phyloP scores from a whole-genome alignment of 441 rosid species.

The Adansonia madagascariensis region DNA sequence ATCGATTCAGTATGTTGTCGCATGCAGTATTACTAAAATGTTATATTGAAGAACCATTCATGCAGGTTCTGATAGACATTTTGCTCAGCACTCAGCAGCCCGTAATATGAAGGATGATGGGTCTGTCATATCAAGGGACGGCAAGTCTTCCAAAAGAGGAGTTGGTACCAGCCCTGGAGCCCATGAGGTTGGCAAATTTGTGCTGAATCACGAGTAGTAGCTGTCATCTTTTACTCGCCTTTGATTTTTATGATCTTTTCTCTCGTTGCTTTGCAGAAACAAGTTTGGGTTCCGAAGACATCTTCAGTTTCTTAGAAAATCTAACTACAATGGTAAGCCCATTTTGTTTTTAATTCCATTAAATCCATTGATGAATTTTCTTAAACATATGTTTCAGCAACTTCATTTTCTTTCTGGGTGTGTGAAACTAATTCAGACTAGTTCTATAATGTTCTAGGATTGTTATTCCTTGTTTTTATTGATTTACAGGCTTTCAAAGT shows the following conservation, averaged over 20 bases:
- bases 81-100: constrained; percentile 47
- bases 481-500: background rate
- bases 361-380: background rate
- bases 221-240: constrained; percentile 11
- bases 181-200: constrained; percentile 50
- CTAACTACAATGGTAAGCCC: constrained; percentile 41
- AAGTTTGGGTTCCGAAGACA: constrained; percentile 77
- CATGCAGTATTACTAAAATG: background rate
- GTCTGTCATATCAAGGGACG: constrained; percentile 39
- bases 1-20: background rate
- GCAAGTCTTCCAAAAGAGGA: constrained; percentile 65
- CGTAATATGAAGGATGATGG: constrained; percentile 52
- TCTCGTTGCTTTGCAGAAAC: constrained; percentile 56
- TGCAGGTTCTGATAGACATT: constrained; percentile 58
- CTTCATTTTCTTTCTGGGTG: background rate
- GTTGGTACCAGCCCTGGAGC: constrained; percentile 52
- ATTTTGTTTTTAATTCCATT: background rate
- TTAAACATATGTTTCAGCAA: background rate
- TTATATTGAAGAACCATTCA: constrained; percentile 9
- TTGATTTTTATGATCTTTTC: background rate
- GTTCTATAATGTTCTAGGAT: too few species aligned
- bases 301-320: constrained; percentile 50
- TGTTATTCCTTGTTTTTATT: background rate
- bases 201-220: constrained; percentile 1
- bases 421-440: too few species aligned